phyloP scores from a whole-genome alignment of 208 protist genomes.

The Herpetomonas samuelpessoai region DNA sequence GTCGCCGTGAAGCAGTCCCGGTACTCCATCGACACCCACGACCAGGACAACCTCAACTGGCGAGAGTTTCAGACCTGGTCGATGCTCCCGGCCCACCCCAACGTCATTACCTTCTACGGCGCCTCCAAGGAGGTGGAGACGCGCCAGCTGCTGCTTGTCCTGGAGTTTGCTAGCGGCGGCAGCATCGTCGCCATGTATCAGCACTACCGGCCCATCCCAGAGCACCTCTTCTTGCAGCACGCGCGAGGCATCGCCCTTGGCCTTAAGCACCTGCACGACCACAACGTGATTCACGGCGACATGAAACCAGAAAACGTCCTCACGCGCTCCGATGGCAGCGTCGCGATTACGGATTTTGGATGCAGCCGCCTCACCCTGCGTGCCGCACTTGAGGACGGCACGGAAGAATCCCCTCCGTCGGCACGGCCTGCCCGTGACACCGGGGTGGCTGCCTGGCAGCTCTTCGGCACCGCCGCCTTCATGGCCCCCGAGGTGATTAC shows the following conservation, averaged over 20 bases:
- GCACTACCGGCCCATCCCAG: slow-evolving; percentile 47
- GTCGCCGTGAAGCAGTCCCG: slow-evolving; percentile 72
- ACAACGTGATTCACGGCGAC: slow-evolving; percentile 69
- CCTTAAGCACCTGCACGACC: slow-evolving; percentile 71
- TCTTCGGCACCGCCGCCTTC: slow-evolving; percentile 60
- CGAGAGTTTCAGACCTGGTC: slow-evolving; percentile 59
- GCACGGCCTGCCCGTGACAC: slow-evolving; percentile 7
- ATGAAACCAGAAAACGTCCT: slow-evolving; percentile 78
- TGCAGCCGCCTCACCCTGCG: slow-evolving; percentile 44
- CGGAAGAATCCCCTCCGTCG: slow-evolving; percentile 3
- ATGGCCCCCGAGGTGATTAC: slow-evolving; percentile 69
- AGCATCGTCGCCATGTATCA: slow-evolving; percentile 53
- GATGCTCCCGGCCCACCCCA: slow-evolving; percentile 53
- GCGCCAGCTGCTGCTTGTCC: slow-evolving; percentile 55
- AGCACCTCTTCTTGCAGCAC: slow-evolving; percentile 45
- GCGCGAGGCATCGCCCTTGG: slow-evolving; percentile 50
- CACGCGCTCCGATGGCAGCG: slow-evolving; percentile 59
- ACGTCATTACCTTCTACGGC: slow-evolving; percentile 65
- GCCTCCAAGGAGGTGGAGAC: slow-evolving; percentile 57
- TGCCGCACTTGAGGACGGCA: neutral
- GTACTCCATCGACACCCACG: slow-evolving; percentile 27
- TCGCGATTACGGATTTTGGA: slow-evolving; percentile 69
- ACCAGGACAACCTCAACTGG: slow-evolving; percentile 41
- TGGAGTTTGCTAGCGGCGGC: slow-evolving; percentile 66
- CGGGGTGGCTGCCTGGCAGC: slow-evolving; percentile 5